Evolutionary conservation across 1,139 yeast species (phyloP), one percentile per base, ranked within the genome.

Genomic region (Yarrowia galli): DNA sequence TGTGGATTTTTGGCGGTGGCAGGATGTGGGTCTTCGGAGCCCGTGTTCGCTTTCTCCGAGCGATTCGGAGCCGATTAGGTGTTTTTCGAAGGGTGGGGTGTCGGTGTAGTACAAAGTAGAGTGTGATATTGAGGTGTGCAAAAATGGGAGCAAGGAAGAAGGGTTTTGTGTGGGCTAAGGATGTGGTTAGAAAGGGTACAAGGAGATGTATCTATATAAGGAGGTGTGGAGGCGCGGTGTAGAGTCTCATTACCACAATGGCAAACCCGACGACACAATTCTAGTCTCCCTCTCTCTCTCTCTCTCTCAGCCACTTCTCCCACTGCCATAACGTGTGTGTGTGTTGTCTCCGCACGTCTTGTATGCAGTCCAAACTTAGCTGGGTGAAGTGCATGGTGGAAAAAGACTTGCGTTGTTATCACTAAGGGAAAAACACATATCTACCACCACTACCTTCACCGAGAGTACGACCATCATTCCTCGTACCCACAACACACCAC

Each of bases 331-430:
- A 36, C 67, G 35, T 36, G 54, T 16, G n/a, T n/a, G n/a, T 25
- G 28, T 28, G 7, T 22, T 18, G 35, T 46, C 54, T 46, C 54
- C 54, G 28, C 54, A 38, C 54, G 56, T 48, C 58, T 38, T 63
- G 66, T 36, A 48, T 63, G 46, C 46, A 20, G 23, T 6, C 58
- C 58, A 48, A 32, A 48, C 45, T 45, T 63, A 54, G 53, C 60
- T 15, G 42, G 42, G 10, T 35, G n/a, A 3, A 9, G 65, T 42
- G 40, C 65, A 61, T 35, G 56, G 66, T 35, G 43, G 36, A 48
- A 35, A 48, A 43, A 48, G 54, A 45, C 67, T 46, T 51, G 58
- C 60, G 67, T 53, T 53, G 48, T 40, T 49, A 53, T 67, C 68
- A 36, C 73, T 75, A 15, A 1, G 48, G 10, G 4, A 22, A 22